Evolutionary conservation across 1,284 basidiomycete species (phyloP), one percentile per base, ranked within the genome.

Genomic region (Moniliella sp.): DNA sequence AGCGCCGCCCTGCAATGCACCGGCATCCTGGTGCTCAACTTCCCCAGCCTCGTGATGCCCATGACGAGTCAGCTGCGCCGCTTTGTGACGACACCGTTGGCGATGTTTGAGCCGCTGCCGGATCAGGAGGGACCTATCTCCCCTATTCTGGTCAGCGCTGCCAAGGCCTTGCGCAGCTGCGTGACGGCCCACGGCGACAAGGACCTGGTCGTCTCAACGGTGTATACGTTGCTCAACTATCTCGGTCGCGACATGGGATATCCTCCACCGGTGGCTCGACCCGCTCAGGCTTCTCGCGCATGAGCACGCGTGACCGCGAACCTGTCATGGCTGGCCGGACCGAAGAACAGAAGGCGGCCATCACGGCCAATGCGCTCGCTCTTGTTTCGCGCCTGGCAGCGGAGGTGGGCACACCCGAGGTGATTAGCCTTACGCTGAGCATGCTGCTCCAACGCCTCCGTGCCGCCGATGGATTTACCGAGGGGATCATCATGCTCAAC

Each of bases 161-260:
- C 84, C 1, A 80, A 77, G 51, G 84, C 81, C 48, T 67, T 94
- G 18, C 77, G 81, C 2, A 67, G 81, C 33, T 93, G 86, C 61
- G 78, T 93, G 40, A 75, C 76, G 61, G 40, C 81, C 34, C 74
- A 79, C 9, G 76, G 78, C 4, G 79, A 79, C 33, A 80, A 88
- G 46, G 83, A 88, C 57, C 70, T 86, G 28, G 71, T 84, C 48
- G 76, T 86, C 69, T 91, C 84, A 2, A 83, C 83, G 45, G 78
- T 91, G 72, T 93, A 94, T 61, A 86, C 83, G 7, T 69, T 94
- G 10, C 69, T 94, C 39, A 93, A 93, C 54, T 79, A 81, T 52
- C 76, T 93, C 35, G 79, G 71, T 63, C 76, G 75, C 60, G 81
- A 75, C 34, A 15, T 21, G 13, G 43, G 40, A 11, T 36, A 42